Evolutionary conservation across 2,329 filamentous ascomycete genomes (phyloP).

Genomic region (Penicillium griseofulvum): DNA sequence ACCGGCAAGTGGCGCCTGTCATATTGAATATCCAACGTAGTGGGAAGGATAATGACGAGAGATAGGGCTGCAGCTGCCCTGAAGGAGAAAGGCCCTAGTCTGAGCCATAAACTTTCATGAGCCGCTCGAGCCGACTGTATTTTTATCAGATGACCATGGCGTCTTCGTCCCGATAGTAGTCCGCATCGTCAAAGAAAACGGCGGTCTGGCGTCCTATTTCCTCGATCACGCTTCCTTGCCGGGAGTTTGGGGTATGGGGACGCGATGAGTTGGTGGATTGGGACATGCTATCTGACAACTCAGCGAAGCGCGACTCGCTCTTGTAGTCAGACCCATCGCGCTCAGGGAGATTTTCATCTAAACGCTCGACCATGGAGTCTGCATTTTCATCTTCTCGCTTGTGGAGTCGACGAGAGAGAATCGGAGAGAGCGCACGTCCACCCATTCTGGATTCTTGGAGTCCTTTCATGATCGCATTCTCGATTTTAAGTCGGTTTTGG

Average conservation of each 20-base stretch:
- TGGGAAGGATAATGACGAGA: constrained; percentile 13
- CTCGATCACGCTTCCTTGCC: constrained; percentile 38
- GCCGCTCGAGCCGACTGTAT: constrained; percentile 15
- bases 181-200: constrained; percentile 47
- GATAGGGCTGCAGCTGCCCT: constrained; percentile 16
- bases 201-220: constrained; percentile 48
- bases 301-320: constrained; percentile 23
- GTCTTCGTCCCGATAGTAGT: constrained; percentile 33
- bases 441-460: constrained; percentile 38
- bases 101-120: constrained; percentile 11
- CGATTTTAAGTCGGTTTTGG: constrained; percentile 79
- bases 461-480: constrained; percentile 63
- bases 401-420: constrained; percentile 29
- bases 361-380: constrained; percentile 23
- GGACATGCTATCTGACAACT: constrained; percentile 23
- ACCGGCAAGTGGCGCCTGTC: constrained; percentile 18
- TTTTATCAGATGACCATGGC: constrained; percentile 18
- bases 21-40: constrained; percentile 10
- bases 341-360: constrained; percentile 31
- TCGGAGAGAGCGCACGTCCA: constrained; percentile 25
- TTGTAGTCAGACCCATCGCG: constrained; percentile 21
- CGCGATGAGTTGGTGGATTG: constrained; percentile 22
- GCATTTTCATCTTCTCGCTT: constrained; percentile 14
- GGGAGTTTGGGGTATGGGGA: constrained; percentile 20
- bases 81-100: constrained; percentile 11